Conservation (phyloP, 1,139 yeast species). For the Candida tetrigidarum region DNA sequence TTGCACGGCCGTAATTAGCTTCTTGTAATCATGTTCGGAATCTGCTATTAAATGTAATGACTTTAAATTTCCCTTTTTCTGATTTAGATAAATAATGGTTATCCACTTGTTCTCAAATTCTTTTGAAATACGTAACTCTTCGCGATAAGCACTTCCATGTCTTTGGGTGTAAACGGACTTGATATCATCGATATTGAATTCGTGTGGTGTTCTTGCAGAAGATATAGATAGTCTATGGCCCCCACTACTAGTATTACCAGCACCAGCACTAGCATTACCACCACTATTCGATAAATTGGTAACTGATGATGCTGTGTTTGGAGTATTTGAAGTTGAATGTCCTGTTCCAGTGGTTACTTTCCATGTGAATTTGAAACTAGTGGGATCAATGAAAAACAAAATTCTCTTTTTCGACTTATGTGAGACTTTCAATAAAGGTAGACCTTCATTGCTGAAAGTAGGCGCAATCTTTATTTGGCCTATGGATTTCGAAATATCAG, state of each 20-base stretch:
- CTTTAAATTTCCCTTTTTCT: constrained; percentile 58
- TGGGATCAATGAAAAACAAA: constrained; percentile 35
- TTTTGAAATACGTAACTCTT: constrained; percentile 74
- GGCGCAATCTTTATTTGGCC: constrained; percentile 23
- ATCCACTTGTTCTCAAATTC: constrained; percentile 77
- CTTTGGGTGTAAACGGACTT: constrained; percentile 66
- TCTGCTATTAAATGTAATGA: constrained; percentile 77
- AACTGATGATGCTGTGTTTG: constrained; percentile 20
- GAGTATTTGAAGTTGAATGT: constrained; percentile 14
- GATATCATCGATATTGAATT: constrained; percentile 71
- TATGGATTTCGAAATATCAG: constrained; percentile 17
- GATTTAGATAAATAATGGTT: constrained; percentile 70
- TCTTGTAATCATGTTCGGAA: constrained; percentile 60
- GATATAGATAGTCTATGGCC: constrained; percentile 19
- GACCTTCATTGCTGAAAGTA: constrained; percentile 44
- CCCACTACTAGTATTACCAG: constrained; percentile 12
- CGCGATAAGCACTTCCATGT: constrained; percentile 82
- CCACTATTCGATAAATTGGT: too few species aligned
- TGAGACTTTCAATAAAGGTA: constrained; percentile 64
- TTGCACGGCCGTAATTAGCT: constrained; percentile 61
- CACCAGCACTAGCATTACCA: constrained; percentile 11
- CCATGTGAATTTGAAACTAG: constrained; percentile 54
- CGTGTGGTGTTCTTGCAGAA: constrained; percentile 32
- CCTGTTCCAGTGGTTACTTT: constrained; percentile 20
- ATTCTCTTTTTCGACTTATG: constrained; percentile 65